Evolutionary conservation across 805 yeast species (phyloP).

Genomic region (Cyberlindnera misumaiensis): DNA sequence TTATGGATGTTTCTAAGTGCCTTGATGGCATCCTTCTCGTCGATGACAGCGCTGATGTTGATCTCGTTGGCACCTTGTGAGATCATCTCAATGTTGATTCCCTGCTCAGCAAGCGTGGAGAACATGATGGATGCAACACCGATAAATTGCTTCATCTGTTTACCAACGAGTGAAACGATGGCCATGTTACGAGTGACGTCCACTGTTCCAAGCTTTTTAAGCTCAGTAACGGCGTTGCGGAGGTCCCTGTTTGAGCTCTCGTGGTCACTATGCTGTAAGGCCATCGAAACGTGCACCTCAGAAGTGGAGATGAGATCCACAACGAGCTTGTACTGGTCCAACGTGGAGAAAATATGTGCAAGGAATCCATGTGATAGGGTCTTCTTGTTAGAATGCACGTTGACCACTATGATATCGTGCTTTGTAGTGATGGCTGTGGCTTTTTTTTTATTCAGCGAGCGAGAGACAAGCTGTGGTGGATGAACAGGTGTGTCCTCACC

Average conservation of each 20-base stretch:
- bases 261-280: constrained; percentile 67
- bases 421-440: constrained; percentile 97
- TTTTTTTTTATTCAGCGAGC: constrained; percentile 46
- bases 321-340: constrained; percentile 78
- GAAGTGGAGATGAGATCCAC: constrained; percentile 96
- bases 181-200: constrained; percentile 85
- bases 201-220: constrained; percentile 76
- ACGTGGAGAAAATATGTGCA: constrained; percentile 80
- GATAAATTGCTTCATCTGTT: constrained; percentile 92
- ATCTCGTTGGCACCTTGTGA: constrained; percentile 98
- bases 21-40: constrained; percentile 71
- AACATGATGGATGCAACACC: constrained; percentile 98
- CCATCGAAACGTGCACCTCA: constrained; percentile 98
- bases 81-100: constrained; percentile 95
- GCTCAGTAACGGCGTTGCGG: constrained; percentile 68
- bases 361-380: constrained; percentile 91
- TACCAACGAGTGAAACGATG: constrained; percentile 91
- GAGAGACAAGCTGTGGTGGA: constrained; percentile 58
- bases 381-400: constrained; percentile 90
- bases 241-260: constrained; percentile 51
- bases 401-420: constrained; percentile 83
- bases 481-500: constrained; percentile 94
- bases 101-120: constrained; percentile 84
- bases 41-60: constrained; percentile 91
- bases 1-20: constrained; percentile 85